Conservation (phyloP, 257 asterid genomes). For the Fraxinus quadrangulata region DNA sequence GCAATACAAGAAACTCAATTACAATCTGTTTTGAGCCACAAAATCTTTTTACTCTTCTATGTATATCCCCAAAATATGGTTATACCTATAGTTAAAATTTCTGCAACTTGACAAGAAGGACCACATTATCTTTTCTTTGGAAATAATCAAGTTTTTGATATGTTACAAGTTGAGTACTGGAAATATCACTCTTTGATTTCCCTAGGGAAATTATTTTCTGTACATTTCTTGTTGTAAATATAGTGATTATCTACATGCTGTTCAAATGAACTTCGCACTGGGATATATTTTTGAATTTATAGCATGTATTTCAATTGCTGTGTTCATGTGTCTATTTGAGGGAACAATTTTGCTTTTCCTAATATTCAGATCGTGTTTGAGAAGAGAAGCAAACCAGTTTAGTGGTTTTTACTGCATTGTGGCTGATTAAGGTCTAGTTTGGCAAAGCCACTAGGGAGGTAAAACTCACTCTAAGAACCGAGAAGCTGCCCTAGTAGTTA, state of each 20-base stretch:
- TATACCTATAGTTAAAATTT: not conserved
- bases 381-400: no score
- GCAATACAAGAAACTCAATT: not conserved
- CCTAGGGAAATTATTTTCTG: not conserved
- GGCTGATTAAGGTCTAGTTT: no score
- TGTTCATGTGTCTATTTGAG: no score
- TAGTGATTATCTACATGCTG: not conserved
- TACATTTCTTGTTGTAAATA: not conserved
- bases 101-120: not conserved
- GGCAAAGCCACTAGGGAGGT: no score
- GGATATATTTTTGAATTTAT: no score
- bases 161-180: constrained; percentile 11
- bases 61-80: not conserved
- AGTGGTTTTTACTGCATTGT: no score
- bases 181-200: not conserved
- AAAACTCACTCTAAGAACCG: no score
- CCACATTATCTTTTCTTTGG: not conserved
- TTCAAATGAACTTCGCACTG: not conserved
- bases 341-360: no score
- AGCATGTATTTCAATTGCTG: no score
- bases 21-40: not conserved
- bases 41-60: not conserved
- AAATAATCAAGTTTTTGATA: not conserved
- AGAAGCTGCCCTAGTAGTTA: no score
- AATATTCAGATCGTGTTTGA: no score